A percentile compares a stretch with the other conserved stretches of the same genome.
phyloP scores from a whole-genome alignment of 768 basidiomycete species.

The Imleria badia region DNA sequence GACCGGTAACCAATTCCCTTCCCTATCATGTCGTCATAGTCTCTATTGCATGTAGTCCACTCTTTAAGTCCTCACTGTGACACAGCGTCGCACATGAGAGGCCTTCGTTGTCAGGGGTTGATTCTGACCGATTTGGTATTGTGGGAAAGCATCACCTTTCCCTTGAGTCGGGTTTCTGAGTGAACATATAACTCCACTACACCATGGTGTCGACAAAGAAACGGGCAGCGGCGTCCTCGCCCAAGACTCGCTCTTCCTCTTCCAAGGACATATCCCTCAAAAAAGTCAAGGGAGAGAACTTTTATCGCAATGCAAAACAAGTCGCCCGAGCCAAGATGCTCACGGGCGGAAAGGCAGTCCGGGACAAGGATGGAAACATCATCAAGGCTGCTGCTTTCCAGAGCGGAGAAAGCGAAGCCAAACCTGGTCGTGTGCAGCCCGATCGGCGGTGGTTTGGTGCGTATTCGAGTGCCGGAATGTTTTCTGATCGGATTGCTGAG shows the following conservation, averaged over 20 bases:
- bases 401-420: slow-evolving; percentile 89
- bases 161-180: not conserved
- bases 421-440: slow-evolving; percentile 88
- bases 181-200: not conserved
- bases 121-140: not conserved
- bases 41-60: too few relatives aligned
- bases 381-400: slow-evolving; percentile 93
- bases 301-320: slow-evolving; percentile 95
- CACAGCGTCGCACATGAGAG: too few relatives aligned
- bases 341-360: slow-evolving; percentile 85
- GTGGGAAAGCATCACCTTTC: slow-evolving; percentile 11
- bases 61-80: too few relatives aligned
- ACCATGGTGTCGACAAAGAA: slow-evolving; percentile 34
- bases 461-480: slow-evolving; percentile 27
- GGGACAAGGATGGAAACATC: slow-evolving; percentile 91
- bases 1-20: too few relatives aligned
- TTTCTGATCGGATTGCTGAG: slow-evolving; percentile 7
- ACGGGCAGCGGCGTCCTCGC: slow-evolving; percentile 22
- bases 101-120: too few relatives aligned
- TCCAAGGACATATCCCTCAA: slow-evolving; percentile 55
- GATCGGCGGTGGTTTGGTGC: slow-evolving; percentile 97
- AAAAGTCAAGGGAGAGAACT: slow-evolving; percentile 92
- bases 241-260: slow-evolving; percentile 42
- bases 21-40: too few relatives aligned
- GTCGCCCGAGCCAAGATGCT: slow-evolving; percentile 88